Conservation (phyloP, 208 protist genomes). For the Trypanosoma brucei region DNA sequence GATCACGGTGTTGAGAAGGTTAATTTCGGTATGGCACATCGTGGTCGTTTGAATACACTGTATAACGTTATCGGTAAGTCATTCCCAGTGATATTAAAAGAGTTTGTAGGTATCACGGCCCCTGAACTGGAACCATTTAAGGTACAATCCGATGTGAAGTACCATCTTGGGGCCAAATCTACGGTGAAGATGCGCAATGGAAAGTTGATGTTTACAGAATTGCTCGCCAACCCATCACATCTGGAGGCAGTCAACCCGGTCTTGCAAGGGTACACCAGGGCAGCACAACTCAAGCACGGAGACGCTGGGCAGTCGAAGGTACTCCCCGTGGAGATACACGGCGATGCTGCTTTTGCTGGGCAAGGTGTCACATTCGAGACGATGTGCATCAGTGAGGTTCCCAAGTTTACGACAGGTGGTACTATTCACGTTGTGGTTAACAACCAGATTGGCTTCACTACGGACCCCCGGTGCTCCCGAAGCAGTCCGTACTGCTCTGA, state of each 20-base stretch:
- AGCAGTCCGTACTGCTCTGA: slow-evolving; percentile 97
- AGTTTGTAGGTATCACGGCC: slow-evolving; percentile 81
- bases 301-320: slow-evolving; percentile 55
- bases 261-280: slow-evolving; percentile 95
- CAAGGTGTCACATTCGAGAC: slow-evolving; percentile 97
- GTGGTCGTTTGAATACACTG: slow-evolving; percentile 96
- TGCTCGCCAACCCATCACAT: slow-evolving; percentile 98
- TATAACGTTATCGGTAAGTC: slow-evolving; percentile 96
- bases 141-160: slow-evolving; percentile 98
- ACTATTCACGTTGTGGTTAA: slow-evolving; percentile 98
- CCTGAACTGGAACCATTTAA: slow-evolving; percentile 77
- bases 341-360: slow-evolving; percentile 97
- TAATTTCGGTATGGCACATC: slow-evolving; percentile 98
- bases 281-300: slow-evolving; percentile 85
- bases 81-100: slow-evolving; percentile 86
- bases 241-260: slow-evolving; percentile 99
- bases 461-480: slow-evolving; percentile 92
- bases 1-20: slow-evolving; percentile 89
- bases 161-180: slow-evolving; percentile 94
- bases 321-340: slow-evolving; percentile 95
- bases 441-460: slow-evolving; percentile 99
- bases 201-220: slow-evolving; percentile 91
- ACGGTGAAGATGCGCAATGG: slow-evolving; percentile 68
- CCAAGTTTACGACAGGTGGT: slow-evolving; percentile 93
- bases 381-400: slow-evolving; percentile 92